These are phyloP conservation scores for Colletotrichum phormii DNA, from an alignment of 2,329 filamentous ascomycete species.

Conservation along the genomic window DNA sequence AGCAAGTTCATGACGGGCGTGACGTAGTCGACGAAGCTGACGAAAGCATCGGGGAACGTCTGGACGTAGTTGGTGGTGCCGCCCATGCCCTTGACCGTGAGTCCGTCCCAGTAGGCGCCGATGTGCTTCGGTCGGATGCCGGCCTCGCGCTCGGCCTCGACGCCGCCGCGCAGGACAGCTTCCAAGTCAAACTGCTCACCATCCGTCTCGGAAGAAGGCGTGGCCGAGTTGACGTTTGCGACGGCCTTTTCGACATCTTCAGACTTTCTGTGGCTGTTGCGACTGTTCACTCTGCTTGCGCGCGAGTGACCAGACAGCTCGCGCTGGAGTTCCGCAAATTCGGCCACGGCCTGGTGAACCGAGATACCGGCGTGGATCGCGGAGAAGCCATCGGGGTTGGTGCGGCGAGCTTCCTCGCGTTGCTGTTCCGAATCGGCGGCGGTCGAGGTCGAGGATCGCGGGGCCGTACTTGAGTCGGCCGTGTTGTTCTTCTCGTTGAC, in stretches of 20 bases:
- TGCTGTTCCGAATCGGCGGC: constrained; percentile 40
- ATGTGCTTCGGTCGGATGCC: constrained; percentile 86
- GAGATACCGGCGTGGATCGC: constrained; percentile 65
- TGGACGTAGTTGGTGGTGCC: constrained; percentile 78
- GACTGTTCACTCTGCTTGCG: constrained; percentile 56
- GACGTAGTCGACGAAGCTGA: constrained; percentile 81
- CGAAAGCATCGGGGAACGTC: constrained; percentile 83
- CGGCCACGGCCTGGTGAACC: constrained; percentile 74
- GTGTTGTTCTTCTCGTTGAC: constrained; percentile 39
- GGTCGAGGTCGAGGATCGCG: constrained; percentile 42
- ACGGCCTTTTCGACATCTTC: constrained; percentile 70
- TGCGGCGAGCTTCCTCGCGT: constrained; percentile 53
- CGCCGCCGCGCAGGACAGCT: constrained; percentile 75
- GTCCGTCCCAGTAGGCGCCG: constrained; percentile 81
- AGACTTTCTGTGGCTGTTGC: constrained; percentile 39
- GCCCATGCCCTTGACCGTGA: constrained; percentile 81
- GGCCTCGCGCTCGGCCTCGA: constrained; percentile 77
- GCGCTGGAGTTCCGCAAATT: constrained; percentile 76
- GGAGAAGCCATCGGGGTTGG: constrained; percentile 61
- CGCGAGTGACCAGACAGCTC: constrained; percentile 69
- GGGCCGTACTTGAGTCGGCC: constrained; percentile 10
- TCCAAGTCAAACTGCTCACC: constrained; percentile 81
- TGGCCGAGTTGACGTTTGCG: constrained; percentile 42
- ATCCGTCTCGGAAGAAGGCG: constrained; percentile 55
- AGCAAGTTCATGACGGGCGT: constrained; percentile 73